A percentile compares a stretch with the other conserved stretches of the same genome.
These are phyloP conservation scores for Vaccinium darrowii DNA, from an alignment of 148 eudicot genomes.

Conservation along the genomic window DNA sequence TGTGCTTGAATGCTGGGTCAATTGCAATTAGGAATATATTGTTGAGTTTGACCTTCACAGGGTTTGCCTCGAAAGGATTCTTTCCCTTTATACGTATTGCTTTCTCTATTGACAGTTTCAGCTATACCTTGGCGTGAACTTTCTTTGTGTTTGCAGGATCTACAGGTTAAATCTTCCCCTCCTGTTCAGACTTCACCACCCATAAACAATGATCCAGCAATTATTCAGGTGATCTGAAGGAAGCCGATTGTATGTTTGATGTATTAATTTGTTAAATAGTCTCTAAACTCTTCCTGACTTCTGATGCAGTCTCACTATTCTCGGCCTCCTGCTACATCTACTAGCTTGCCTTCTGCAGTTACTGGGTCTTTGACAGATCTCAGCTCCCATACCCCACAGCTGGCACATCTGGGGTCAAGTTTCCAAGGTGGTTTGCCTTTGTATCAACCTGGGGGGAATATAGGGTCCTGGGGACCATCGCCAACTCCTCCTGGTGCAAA, in stretches of 20 bases:
- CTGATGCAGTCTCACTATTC: conserved; percentile 77
- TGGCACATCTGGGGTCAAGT: conserved; percentile 60
- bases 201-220: conserved; percentile 80
- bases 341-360: conserved; percentile 50
- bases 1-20: neutral
- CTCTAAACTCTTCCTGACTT: conserved; percentile 10
- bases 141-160: conserved; percentile 51
- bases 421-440: conserved; percentile 68
- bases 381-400: conserved; percentile 44
- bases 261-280: conserved; percentile 5
- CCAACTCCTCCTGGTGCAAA: conserved; percentile 58
- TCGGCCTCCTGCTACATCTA: conserved; percentile 41
- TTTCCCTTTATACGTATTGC: conserved; percentile 8
- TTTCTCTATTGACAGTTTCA: neutral
- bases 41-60: neutral
- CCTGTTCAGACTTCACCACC: conserved; percentile 60
- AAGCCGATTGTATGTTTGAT: neutral
- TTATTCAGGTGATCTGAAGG: conserved; percentile 63
- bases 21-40: neutral
- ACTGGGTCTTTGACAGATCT: conserved; percentile 44
- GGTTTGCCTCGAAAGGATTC: conserved; percentile 24
- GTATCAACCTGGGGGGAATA: conserved; percentile 70
- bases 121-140: neutral
- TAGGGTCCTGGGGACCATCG: conserved; percentile 77
- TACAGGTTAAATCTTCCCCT: conserved; percentile 87